Evolutionary conservation across 225 moss, liverwort and hornwort species (phyloP).

Genomic region (Climacium dendroides): DNA sequence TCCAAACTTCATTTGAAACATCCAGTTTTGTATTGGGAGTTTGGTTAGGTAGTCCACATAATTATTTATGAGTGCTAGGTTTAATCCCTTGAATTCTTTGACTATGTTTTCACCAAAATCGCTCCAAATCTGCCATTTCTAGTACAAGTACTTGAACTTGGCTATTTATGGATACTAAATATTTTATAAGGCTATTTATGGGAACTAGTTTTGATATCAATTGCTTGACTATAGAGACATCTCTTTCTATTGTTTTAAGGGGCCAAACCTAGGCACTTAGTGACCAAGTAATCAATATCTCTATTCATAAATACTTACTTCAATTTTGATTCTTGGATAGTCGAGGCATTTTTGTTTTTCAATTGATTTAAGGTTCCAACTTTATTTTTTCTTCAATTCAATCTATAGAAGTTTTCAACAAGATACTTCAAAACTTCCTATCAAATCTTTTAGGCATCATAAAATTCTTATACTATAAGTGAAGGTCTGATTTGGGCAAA

Average conservation of each 20-base stretch:
- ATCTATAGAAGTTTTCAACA: too few relatives aligned
- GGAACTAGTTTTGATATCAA: too few relatives aligned
- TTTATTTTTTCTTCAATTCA: background rate
- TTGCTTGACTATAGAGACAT: background rate
- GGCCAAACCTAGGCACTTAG: rapidly evolving
- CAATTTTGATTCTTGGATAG: background rate
- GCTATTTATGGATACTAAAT: rapidly evolving
- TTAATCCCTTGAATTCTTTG: too few relatives aligned
- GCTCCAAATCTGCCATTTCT: too few relatives aligned
- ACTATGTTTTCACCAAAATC: too few relatives aligned
- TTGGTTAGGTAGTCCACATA: rapidly evolving
- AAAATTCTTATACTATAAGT: rapidly evolving
- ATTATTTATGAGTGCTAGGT: rapidly evolving
- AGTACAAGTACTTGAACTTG: too few relatives aligned
- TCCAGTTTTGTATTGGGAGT: rapidly evolving
- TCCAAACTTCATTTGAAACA: background rate
- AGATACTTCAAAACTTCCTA: rapidly evolving
- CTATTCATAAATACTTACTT: background rate
- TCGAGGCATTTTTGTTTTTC: rapidly evolving
- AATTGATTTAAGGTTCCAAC: background rate
- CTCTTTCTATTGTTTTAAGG: background rate
- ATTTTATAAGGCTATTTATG: background rate
- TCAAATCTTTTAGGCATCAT: rapidly evolving
- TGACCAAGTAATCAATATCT: rapidly evolving
- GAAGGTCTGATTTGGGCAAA: rapidly evolving